Conservation (phyloP, 2,329 filamentous ascomycete species). For the Hymenoscyphus scutula region DNA sequence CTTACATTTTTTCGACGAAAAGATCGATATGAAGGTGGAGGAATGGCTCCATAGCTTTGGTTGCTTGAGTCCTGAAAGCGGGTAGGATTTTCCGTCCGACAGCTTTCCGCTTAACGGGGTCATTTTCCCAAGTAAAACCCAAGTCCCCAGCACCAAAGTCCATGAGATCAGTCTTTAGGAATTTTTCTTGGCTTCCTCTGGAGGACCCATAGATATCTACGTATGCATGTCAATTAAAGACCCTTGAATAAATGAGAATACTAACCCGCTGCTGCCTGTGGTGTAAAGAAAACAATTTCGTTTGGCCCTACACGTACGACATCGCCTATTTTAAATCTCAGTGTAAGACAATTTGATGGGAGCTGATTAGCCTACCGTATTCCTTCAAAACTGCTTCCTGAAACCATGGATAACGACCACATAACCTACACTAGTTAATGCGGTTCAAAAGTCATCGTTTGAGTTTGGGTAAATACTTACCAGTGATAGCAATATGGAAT, state of each 20-base stretch:
- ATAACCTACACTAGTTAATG: neutral
- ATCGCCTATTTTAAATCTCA: slow-evolving; percentile 14
- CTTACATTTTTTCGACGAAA: slow-evolving; percentile 12
- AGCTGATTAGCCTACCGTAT: neutral
- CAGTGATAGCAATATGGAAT: slow-evolving; percentile 5
- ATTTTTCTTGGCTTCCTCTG: neutral
- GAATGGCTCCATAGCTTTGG: slow-evolving; percentile 9
- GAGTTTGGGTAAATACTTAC: neutral
- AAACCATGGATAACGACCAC: slow-evolving; percentile 8
- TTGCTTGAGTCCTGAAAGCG: slow-evolving; percentile 8
- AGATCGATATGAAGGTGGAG: slow-evolving; percentile 12
- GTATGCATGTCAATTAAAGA: neutral
- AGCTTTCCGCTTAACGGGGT: slow-evolving; percentile 10
- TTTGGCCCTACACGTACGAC: slow-evolving; percentile 24
- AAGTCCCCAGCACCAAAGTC: neutral
- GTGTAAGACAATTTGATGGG: neutral
- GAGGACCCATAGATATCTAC: slow-evolving; percentile 4
- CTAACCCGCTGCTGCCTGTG: neutral
- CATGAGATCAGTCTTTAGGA: slow-evolving; percentile 12
- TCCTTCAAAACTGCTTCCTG: neutral
- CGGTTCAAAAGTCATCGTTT: neutral
- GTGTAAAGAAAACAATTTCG: slow-evolving; percentile 16
- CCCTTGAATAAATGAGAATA: slow-evolving; percentile 13
- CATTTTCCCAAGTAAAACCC: slow-evolving; percentile 12
- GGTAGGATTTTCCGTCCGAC: slow-evolving; percentile 10